Conservation (phyloP, 2,329 filamentous ascomycete species). For the Sphaerulina musiva region DNA sequence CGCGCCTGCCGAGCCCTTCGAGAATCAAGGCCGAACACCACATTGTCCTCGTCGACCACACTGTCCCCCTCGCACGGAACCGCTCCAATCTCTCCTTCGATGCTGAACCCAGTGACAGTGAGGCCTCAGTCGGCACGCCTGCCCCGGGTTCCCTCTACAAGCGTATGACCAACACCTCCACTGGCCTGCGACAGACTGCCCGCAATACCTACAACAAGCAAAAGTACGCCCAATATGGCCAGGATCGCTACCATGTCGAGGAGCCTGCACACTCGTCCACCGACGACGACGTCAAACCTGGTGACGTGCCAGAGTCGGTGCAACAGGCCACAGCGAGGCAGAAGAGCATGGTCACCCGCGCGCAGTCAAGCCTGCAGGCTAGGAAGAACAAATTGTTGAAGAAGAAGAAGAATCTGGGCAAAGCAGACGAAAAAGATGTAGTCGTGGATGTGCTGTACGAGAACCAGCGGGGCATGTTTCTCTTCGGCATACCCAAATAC, state of each 20-base stretch:
- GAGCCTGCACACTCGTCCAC: constrained; percentile 13
- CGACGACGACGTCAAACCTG: constrained; percentile 16
- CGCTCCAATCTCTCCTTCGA: constrained; percentile 14
- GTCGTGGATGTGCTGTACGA: constrained; percentile 88
- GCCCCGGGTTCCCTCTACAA: constrained; percentile 20
- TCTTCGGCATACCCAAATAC: constrained; percentile 87
- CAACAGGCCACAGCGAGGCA: constrained; percentile 17
- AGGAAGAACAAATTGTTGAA: constrained; percentile 30
- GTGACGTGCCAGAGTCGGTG: constrained; percentile 16
- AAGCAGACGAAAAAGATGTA: constrained; percentile 35
- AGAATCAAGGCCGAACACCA: constrained; percentile 46
- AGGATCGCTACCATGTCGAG: constrained; percentile 27
- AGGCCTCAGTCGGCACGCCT: constrained; percentile 15
- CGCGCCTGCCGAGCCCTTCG: constrained; percentile 22
- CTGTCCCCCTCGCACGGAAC: constrained; percentile 24
- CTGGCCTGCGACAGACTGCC: constrained; percentile 24
- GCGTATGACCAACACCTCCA: constrained; percentile 27
- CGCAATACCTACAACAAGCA: constrained; percentile 30
- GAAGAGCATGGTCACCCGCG: constrained; percentile 29
- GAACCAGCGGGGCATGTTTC: constrained; percentile 84
- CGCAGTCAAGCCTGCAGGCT: constrained; percentile 19
- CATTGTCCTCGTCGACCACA: constrained; percentile 60
- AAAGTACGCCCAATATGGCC: constrained; percentile 34
- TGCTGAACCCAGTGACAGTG: constrained; percentile 30
- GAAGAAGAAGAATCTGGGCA: constrained; percentile 29